Evolutionary conservation across 2,329 filamentous ascomycete genomes (phyloP), one percentile per base, ranked within the genome.

Genomic region (Nigrospora oryzae): DNA sequence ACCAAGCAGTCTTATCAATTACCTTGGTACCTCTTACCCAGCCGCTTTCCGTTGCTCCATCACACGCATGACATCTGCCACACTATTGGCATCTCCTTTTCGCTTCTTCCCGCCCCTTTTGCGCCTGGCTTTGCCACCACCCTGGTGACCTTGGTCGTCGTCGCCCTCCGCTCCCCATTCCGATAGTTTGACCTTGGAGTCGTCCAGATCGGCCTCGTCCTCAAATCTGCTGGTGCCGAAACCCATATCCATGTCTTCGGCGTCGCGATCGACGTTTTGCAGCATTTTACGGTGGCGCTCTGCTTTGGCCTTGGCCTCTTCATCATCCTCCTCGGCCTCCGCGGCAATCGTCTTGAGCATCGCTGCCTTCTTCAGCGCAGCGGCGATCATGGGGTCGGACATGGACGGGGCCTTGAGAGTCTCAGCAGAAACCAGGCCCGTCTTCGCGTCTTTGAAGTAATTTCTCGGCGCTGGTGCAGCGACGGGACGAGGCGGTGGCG

Each of bases 191-290:
- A 88, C 67, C 53, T 76, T 81, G 37, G 70, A 72, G 60, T 66
- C 69, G 17, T 89, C 86, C 51, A 84, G 77, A 51, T 95, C 90
- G 48, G 90, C 90, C 41, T 90, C 89, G 57, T 96, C 93, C 44
- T 87, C 89, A 56, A 88, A 84, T 28, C 91, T 77, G 58, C 85
- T 93, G 16, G 83, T 87, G 32, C 93, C 93, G 58, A 98, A 97
- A 48, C 90, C 91, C 73, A 97, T 79, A 58, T 98, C 93, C 67
- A 98, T 77, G 65, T 98, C 91, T 46, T 91, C 83, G 40, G 89
- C 81, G 60, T 97, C 91, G 40, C 90, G 79, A 53, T 86, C 84
- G 45, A 82, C 79, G 48, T 75, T 75, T 54, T 83, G 72, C 6
- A 96, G 71, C 70, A 96, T 85, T 52, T 79, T 84, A 62, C 81